Base-by-base conservation (phyloP, 2,329 filamentous ascomycete genomes). In the Venturia nashicola region DNA sequence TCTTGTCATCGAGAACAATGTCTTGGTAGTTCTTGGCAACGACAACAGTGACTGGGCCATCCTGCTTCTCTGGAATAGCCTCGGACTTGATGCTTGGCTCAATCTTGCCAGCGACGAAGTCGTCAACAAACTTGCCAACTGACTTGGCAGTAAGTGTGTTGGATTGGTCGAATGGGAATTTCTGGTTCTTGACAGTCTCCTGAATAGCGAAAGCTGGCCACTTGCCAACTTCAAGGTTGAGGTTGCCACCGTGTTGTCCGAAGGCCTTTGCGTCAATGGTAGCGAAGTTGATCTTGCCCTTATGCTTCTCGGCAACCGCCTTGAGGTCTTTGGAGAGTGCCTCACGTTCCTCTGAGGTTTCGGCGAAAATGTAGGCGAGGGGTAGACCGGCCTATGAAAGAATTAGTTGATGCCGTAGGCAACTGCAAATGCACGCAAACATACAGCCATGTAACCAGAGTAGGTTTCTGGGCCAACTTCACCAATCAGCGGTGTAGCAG, bases 201-300 rank as follows among this genome's bases (percentile, higher is more conserved):
- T 99, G 94, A 76, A 99, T 97, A 73, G 92, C 94, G 78, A 99
- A 99, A 66, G 93, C 88, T 67, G 94, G 94, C 87, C 95, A 99
- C 78, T 91, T 89, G 81, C 93, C 89, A 67, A 89, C 84, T 80
- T 96, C 91, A 68, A 99, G 89, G 86, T 99, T 99, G 70, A 99
- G 85, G 86, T 99, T 99, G 72, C 85, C 86, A 70, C 91, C 92
- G 79, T 99, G 94, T 70, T 93, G 91, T 75, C 94, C 94, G 74
- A 95, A 99, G 66, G 89, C 78, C 82, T 90, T 90, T 70, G 94
- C 92, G 74, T 99, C 94, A 72, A 99, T 97, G 73, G 91, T 97
- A 69, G 92, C 94, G 76, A 99, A 95, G 88, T 96, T 97, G 82
- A 99, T 85, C 76, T 86, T 86, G 78, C 94, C 93, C 80, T 92